A percentile compares a stretch with the other conserved stretches of the same genome.
These are phyloP conservation scores for Gyrodon lividus DNA, from an alignment of 768 basidiomycete species.

Conservation along the genomic window DNA sequence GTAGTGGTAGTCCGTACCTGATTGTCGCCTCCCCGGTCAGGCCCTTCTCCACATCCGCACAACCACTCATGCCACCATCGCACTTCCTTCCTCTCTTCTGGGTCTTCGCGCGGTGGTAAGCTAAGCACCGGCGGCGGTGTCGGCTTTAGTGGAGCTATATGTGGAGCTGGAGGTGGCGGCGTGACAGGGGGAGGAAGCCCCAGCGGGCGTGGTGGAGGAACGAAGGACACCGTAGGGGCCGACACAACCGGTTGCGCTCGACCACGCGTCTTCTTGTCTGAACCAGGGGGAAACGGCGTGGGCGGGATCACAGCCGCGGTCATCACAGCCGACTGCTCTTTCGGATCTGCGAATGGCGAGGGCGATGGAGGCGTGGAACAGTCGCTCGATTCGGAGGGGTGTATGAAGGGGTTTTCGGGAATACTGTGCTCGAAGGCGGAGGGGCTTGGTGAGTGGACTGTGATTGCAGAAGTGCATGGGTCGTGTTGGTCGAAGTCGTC, in stretches of 20 bases:
- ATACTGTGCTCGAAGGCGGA: slow-evolving; percentile 15
- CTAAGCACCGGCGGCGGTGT: slow-evolving; percentile 31
- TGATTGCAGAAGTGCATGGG: slow-evolving; percentile 37
- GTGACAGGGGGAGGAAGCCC: slow-evolving; percentile 60
- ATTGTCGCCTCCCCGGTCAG: slow-evolving; percentile 66
- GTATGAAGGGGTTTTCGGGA: slow-evolving; percentile 47
- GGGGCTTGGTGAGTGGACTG: slow-evolving; percentile 29
- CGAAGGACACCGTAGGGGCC: slow-evolving; percentile 21
- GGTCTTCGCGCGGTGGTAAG: slow-evolving; percentile 22
- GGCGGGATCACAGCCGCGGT: background rate
- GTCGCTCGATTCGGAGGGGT: slow-evolving; percentile 21
- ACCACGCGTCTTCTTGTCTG: background rate
- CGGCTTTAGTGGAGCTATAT: slow-evolving; percentile 34
- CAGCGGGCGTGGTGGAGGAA: slow-evolving; percentile 55
- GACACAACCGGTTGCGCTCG: slow-evolving; percentile 19
- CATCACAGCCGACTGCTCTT: slow-evolving; percentile 21
- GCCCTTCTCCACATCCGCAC: slow-evolving; percentile 76
- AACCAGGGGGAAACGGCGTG: background rate
- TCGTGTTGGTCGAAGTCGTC: slow-evolving; percentile 44
- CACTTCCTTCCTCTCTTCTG: slow-evolving; percentile 36
- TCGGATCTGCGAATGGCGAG: slow-evolving; percentile 40
- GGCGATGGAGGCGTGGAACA: slow-evolving; percentile 1
- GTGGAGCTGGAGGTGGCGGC: slow-evolving; percentile 49
- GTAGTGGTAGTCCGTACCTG: slow-evolving; percentile 49
- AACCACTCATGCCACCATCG: slow-evolving; percentile 89